Percentiles rank a stretch among this genome's conserved stretches.
phyloP scores from a whole-genome alignment of 1,284 basidiomycete genomes.

The Microbotryum violaceum region DNA sequence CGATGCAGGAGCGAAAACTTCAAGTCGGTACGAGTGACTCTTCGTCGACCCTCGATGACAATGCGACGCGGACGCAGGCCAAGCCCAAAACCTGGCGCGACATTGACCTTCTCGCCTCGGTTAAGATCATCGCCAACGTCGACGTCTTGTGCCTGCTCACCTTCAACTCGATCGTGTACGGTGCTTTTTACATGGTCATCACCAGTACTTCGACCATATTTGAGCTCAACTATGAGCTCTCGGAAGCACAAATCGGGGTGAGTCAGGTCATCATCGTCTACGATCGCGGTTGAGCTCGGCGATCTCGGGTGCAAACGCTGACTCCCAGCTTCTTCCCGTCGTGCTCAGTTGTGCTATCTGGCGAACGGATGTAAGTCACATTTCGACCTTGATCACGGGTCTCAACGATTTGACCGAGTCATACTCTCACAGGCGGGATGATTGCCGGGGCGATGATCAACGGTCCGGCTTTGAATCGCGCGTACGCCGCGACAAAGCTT shows the following conservation, averaged over 20 bases:
- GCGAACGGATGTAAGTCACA: constrained; percentile 47
- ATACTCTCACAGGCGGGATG: no score
- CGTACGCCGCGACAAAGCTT: no score
- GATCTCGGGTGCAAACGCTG: not conserved
- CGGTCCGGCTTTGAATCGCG: no score
- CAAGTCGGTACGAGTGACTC: no score
- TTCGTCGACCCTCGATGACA: no score
- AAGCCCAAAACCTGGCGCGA: constrained; percentile 15
- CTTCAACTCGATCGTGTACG: constrained; percentile 17
- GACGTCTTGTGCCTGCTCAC: constrained; percentile 27
- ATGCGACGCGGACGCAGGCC: no score
- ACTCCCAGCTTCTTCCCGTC: constrained; percentile 31
- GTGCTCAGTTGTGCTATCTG: constrained; percentile 58
- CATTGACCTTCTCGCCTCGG: constrained; percentile 27
- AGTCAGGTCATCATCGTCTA: not conserved
- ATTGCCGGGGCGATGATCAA: no score
- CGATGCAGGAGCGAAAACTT: constrained; percentile 2
- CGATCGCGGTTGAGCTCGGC: not conserved
- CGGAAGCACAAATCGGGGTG: constrained; percentile 7
- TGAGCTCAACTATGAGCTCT: constrained; percentile 20
- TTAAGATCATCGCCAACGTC: constrained; percentile 32
- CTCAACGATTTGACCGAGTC: not conserved
- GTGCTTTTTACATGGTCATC: constrained; percentile 18
- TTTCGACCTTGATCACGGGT: not conserved
- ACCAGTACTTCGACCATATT: constrained; percentile 24